phyloP scores from a whole-genome alignment of 257 asterid species.

The Schizonepeta tenuifolia region DNA sequence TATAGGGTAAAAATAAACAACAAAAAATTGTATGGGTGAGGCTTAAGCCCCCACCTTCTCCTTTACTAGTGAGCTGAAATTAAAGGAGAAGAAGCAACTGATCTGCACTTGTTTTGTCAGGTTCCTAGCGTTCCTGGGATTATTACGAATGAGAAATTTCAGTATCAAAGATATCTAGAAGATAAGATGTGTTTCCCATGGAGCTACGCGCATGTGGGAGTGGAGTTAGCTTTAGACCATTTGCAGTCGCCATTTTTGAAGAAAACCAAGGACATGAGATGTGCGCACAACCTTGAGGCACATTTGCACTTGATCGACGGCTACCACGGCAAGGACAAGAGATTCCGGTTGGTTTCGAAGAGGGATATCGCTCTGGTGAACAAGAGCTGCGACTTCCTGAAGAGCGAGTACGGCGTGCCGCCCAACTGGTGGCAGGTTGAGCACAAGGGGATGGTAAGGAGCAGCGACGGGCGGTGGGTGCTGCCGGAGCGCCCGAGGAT shows the following conservation, averaged over 20 bases:
- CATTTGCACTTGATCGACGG: slow-evolving; percentile 72
- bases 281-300: slow-evolving; percentile 71
- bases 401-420: slow-evolving; percentile 55
- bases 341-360: slow-evolving; percentile 38
- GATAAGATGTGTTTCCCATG: slow-evolving; percentile 61
- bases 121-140: slow-evolving; percentile 79
- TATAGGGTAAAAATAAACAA: no score
- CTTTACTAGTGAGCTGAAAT: no score
- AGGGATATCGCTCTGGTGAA: slow-evolving; percentile 76
- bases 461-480: slow-evolving; percentile 63
- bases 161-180: slow-evolving; percentile 57
- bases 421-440: slow-evolving; percentile 84
- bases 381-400: slow-evolving; percentile 63
- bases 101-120: neutral
- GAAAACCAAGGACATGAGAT: slow-evolving; percentile 41
- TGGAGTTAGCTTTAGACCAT: slow-evolving; percentile 62
- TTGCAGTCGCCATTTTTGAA: slow-evolving; percentile 59
- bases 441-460: slow-evolving; percentile 77
- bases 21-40: no score
- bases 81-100: no score
- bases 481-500: slow-evolving; percentile 66
- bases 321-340: slow-evolving; percentile 51
- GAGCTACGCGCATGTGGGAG: slow-evolving; percentile 87
- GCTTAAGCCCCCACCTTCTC: no score
- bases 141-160: slow-evolving; percentile 67